phyloP scores from a whole-genome alignment of 305 asterid genomes.

The Coffea humblotiana region DNA sequence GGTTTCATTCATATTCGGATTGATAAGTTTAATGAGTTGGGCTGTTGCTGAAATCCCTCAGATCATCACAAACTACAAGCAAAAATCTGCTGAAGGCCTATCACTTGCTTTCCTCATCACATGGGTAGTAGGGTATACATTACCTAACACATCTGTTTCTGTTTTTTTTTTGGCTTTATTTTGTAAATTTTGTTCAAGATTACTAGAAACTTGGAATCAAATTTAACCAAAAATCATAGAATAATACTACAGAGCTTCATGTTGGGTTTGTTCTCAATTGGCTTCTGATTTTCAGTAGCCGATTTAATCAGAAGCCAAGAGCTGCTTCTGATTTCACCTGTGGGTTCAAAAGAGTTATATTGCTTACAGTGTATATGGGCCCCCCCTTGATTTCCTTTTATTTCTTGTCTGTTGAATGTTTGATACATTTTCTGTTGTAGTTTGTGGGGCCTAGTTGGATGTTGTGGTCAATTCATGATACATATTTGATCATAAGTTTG shows the following conservation, averaged over 20 bases:
- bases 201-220: too few species aligned
- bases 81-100: constrained; percentile 56
- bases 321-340: too few species aligned
- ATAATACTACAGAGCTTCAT: too few species aligned
- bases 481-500: neutral
- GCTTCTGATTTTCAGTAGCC: too few species aligned
- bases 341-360: too few species aligned
- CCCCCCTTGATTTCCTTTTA: too few species aligned
- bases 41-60: constrained; percentile 69
- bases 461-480: too few species aligned
- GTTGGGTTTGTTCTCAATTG: too few species aligned
- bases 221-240: too few species aligned
- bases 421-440: neutral
- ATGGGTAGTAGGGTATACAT: constrained; percentile 55
- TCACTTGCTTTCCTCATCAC: constrained; percentile 51
- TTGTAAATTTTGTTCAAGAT: neutral
- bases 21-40: constrained; percentile 60
- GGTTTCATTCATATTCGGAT: constrained; percentile 44
- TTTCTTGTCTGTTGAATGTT: neutral
- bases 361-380: too few species aligned
- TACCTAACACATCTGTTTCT: neutral
- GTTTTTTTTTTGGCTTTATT: neutral
- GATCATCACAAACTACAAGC: constrained; percentile 50
- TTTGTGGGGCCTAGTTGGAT: too few species aligned
- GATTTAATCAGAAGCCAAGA: too few species aligned